These are phyloP conservation scores for Diaporthe citri DNA, from an alignment of 2,329 filamentous ascomycete species.

Conservation along the genomic window DNA sequence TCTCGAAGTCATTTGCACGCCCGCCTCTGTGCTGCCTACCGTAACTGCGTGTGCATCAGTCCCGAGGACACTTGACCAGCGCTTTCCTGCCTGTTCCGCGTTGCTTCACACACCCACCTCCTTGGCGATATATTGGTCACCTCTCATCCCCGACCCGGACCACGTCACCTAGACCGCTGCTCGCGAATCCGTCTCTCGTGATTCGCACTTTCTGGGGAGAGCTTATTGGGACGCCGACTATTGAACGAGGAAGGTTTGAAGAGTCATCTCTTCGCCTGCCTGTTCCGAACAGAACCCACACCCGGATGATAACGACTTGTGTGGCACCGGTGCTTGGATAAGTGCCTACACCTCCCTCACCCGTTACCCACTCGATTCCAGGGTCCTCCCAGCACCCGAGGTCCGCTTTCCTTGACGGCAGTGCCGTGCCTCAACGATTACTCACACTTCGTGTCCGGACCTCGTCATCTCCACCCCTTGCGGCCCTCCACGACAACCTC, in stretches of 20 bases:
- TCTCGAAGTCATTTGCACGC: constrained; percentile 37
- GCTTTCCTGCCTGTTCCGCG: neutral
- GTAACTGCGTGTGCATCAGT: constrained; percentile 17
- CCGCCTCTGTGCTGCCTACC: constrained; percentile 31
- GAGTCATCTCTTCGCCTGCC: constrained; percentile 64
- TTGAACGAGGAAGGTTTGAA: constrained; percentile 53
- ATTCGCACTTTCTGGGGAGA: neutral
- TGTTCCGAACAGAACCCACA: constrained; percentile 53
- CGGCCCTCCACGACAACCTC: constrained; percentile 16
- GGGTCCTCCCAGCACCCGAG: constrained; percentile 43
- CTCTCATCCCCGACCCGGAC: neutral
- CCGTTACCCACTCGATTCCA: constrained; percentile 48
- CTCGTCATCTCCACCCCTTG: constrained; percentile 30
- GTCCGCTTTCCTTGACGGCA: constrained; percentile 38
- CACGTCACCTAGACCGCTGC: neutral
- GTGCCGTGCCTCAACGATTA: constrained; percentile 39
- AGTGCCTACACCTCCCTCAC: constrained; percentile 47
- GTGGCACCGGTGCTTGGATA: constrained; percentile 54
- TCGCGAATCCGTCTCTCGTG: neutral
- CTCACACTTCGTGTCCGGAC: constrained; percentile 35
- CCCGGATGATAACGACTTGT: constrained; percentile 57
- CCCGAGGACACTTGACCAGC: neutral
- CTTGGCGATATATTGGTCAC: constrained; percentile 31
- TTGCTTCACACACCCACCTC: constrained; percentile 8
- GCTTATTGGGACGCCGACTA: constrained; percentile 19